These are phyloP conservation scores for Chlorella sp. DNA, from an alignment of 139 green algal species.

Conservation along the genomic window DNA sequence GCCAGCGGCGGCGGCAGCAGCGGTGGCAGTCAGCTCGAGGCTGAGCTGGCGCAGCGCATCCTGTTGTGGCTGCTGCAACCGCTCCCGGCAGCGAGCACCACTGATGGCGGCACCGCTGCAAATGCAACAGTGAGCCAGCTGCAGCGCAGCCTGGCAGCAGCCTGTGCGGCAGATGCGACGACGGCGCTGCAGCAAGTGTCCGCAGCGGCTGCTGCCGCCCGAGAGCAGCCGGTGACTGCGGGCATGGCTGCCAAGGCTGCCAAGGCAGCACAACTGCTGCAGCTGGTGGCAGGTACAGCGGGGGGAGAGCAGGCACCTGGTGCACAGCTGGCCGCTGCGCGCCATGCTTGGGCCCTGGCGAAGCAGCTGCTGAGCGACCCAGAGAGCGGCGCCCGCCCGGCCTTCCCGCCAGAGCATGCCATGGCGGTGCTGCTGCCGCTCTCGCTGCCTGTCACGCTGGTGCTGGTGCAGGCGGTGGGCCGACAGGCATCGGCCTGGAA, in stretches of 20 bases:
- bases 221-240: neutral
- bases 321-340: neutral
- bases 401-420: conserved; percentile 38
- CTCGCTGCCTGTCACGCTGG: conserved; percentile 20
- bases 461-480: conserved; percentile 18
- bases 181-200: neutral
- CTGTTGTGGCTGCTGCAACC: conserved; percentile 20
- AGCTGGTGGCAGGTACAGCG: neutral
- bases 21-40: neutral
- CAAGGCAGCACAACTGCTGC: neutral
- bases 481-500: conserved; percentile 1
- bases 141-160: neutral
- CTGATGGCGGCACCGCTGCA: neutral
- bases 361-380: neutral
- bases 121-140: neutral
- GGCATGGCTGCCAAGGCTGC: neutral
- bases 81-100: neutral
- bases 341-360: neutral
- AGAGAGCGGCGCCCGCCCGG: neutral
- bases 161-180: neutral
- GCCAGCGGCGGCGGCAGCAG: neutral
- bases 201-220: neutral
- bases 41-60: neutral
- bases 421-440: conserved; percentile 43
- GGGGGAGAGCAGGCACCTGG: neutral